Evolutionary conservation across 106 monocot species (phyloP).

Genomic region (Triglochin maritima): DNA sequence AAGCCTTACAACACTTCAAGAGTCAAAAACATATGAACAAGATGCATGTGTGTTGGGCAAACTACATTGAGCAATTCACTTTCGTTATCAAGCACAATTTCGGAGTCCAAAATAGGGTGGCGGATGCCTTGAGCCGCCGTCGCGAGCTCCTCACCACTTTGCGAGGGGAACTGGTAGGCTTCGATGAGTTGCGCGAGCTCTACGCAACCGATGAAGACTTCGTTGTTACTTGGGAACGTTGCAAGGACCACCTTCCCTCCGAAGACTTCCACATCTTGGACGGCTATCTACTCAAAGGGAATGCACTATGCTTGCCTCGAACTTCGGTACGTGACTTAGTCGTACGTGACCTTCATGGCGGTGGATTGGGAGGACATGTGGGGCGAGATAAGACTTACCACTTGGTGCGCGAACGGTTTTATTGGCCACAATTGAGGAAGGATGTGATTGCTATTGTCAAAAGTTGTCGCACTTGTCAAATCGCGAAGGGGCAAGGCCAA

Average conservation of each 20-base stretch:
- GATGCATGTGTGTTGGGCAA: neutral
- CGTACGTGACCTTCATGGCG: slow-evolving; percentile 8
- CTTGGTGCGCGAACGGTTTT: neutral
- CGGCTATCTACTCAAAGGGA: neutral
- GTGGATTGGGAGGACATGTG: slow-evolving; percentile 5
- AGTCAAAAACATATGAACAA: too few species aligned
- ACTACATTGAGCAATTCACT: neutral
- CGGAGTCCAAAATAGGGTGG: neutral
- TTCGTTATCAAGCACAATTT: slow-evolving; percentile 2
- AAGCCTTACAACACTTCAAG: too few species aligned
- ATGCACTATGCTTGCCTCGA: neutral
- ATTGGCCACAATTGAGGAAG: slow-evolving; percentile 1
- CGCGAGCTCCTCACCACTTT: neutral
- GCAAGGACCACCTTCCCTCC: neutral
- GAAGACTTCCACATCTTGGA: neutral
- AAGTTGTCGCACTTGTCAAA: neutral
- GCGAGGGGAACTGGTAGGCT: neutral
- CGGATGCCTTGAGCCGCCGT: neutral
- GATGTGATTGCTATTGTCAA: neutral
- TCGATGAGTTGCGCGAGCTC: neutral
- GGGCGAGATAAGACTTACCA: slow-evolving; percentile 1
- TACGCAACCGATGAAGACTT: slow-evolving; percentile 1
- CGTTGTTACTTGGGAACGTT: neutral
- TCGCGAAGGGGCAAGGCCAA: neutral
- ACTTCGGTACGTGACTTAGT: neutral